These are phyloP conservation scores for Lentinula sp. DNA, from an alignment of 768 basidiomycete species.

Conservation along the genomic window DNA sequence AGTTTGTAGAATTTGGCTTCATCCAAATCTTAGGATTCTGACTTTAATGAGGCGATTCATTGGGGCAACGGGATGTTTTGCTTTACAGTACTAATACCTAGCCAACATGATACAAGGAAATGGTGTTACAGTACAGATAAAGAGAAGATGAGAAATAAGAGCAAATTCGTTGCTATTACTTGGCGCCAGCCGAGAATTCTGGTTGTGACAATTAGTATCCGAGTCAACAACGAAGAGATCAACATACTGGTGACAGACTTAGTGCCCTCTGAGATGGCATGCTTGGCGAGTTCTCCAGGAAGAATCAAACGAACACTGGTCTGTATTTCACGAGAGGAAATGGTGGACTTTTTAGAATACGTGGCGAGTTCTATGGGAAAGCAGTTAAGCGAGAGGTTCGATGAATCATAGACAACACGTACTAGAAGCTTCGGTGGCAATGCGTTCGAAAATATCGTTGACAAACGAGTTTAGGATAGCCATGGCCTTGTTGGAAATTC, in stretches of 20 bases:
- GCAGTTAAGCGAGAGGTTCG: not conserved
- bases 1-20: not conserved
- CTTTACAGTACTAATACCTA: constrained; percentile 5
- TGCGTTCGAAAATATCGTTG: constrained; percentile 91
- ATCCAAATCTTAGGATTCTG: constrained; percentile 21
- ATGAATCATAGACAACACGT: constrained; percentile 17
- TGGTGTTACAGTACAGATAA: constrained; percentile 3
- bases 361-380: constrained; percentile 73
- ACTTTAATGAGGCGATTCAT: not conserved
- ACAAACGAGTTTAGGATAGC: constrained; percentile 89
- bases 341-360: constrained; percentile 99
- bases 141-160: not conserved
- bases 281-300: constrained; percentile 96
- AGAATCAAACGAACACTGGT: constrained; percentile 93
- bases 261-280: constrained; percentile 93
- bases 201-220: not conserved
- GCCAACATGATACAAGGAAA: not conserved
- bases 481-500: constrained; percentile 98
- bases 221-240: not conserved
- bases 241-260: constrained; percentile 50
- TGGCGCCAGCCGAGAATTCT: constrained; percentile 60
- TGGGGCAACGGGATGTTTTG: constrained; percentile 1
- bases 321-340: constrained; percentile 97
- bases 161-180: constrained; percentile 24
- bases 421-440: constrained; percentile 88